Base-by-base conservation (phyloP, 768 basidiomycete genomes). In the Mycena rebaudengoi region DNA sequence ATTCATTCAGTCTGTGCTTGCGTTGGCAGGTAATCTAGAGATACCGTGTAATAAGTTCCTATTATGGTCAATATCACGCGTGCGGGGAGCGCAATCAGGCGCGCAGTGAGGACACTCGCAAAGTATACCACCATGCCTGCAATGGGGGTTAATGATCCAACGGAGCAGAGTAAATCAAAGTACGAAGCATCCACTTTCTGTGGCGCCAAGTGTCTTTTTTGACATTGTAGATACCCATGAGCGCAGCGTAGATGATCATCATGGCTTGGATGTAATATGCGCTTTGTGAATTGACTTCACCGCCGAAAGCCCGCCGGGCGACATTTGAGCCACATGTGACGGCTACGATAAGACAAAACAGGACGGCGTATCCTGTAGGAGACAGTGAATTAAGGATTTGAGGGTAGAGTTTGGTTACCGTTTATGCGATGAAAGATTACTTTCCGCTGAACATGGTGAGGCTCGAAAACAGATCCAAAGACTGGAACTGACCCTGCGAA, bases 121-220 rank as follows among this genome's bases (percentile, higher is more conserved):
- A 72, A 69, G 45, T 70, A 73, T 2, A 48, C 51, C 20, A 74
- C 70, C 57, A 65, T 63, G 23, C 73, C 72, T 74, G n/a, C n/a
- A n/a, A n/a, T n/a, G 8, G 14, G 16, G 20, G 7, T 67, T 11
- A 65, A 49, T 33, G 26, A 13, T n/a, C 4, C 10, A 7, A 18
- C n/a, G 8, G 49, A 49, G 10, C 12, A 13, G 3, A 23, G 5
- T 5, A 16, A 32, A 18, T 29, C 1, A 1, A 12, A 67, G 43
- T 63, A 74, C 73, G 67, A 5, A 74, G 62, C 73, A 74, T 74
- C 73, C 73, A 74, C 51, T 70, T 70, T 50, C 73, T 43, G 62
- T 74, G 73, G 23, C 60, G 44, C 18, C 70, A 65, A 21, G 73
- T 74, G 43, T 73, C 61, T 33, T 54, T 65, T 52, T 69, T 73